Base-by-base conservation (phyloP, 371 early-diverging fungal genomes). In the Encephalitozoon romaleae region DNA sequence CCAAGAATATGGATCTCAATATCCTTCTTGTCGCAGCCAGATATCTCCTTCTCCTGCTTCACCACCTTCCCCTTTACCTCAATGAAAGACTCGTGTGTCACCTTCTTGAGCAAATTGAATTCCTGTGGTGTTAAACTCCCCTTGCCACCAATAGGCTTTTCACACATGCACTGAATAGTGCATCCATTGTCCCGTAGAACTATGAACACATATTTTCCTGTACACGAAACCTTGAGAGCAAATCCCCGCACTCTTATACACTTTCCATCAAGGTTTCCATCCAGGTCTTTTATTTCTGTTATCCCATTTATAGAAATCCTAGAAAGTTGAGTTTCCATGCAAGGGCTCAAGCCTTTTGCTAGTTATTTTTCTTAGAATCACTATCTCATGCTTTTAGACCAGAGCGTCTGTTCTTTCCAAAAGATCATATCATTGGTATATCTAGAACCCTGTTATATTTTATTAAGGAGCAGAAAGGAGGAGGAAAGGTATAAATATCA, bases 61-160 rank as follows among this genome's bases (percentile, higher is more conserved):
- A 45, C 47, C 5, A 81, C 41, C 25, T 11, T 59, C 21, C 84
- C 84, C 28, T 8, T 25, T 23, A 83, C 51, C 32, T 78, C 75
- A 26, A 86, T 52, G 71, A 73, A 84, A 2, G 79, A 75, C 76
- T 86, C 86, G 45, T 59, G 67, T 2, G 39, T 70, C 23, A 63
- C 26, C 49, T 65, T 73, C 38, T 55, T 63, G 9, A 74, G 53
- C 3, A 18, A 28, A 8, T 32, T 42, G 43, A 38, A 43, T 23
- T 43, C 38, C 23, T 64, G 15, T 8, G 41, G 23, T 8, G 43
- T 38, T 11, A 18, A 21, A n/a, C 5, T 73, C 6, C 72, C 71
- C 9, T 34, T 42, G 0, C 68, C 73, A 15, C 67, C 70, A 21
- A 25, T 43, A 4, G 18, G 25, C 3, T 41, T 34, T 12, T 34